phyloP scores from a whole-genome alignment of 2,329 filamentous ascomycete species.

The Colletotrichum costaricense region DNA sequence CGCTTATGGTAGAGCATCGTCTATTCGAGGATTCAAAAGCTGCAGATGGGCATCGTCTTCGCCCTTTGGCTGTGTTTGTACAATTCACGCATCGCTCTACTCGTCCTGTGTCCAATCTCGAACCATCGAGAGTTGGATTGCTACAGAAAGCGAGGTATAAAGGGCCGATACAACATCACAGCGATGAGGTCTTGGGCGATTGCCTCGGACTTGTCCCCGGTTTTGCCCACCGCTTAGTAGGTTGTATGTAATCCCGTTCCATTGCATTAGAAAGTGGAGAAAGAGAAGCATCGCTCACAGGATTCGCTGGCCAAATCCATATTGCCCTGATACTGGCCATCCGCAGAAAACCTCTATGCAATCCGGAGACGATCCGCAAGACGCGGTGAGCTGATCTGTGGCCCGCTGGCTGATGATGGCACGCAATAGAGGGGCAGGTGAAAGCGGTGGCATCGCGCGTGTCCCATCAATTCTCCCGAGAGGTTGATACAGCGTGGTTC shows the following conservation, averaged over 20 bases:
- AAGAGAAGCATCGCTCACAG: slow-evolving; percentile 51
- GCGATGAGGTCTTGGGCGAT: neutral
- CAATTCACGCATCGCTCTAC: neutral
- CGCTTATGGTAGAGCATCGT: neutral
- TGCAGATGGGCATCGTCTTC: neutral
- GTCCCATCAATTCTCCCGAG: neutral
- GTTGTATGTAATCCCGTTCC: neutral
- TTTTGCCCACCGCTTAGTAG: neutral
- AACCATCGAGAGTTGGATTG: neutral
- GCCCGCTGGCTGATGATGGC: slow-evolving; percentile 1
- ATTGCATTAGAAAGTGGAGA: neutral
- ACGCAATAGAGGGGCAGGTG: slow-evolving; percentile 3
- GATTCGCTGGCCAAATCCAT: slow-evolving; percentile 64
- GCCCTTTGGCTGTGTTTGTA: neutral
- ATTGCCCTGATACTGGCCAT: slow-evolving; percentile 68
- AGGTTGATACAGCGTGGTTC: neutral
- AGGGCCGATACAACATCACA: neutral
- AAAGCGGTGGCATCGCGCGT: neutral
- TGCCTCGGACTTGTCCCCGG: neutral
- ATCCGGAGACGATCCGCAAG: slow-evolving; percentile 25
- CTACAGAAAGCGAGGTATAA: neutral
- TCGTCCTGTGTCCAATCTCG: neutral
- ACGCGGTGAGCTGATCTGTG: slow-evolving; percentile 2
- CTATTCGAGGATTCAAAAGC: neutral
- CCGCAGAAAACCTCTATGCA: slow-evolving; percentile 62